Percentiles rank a stretch among this genome's conserved stretches.
phyloP scores from a whole-genome alignment of 805 yeast genomes.

The Saccharomyces kudriavzevii region DNA sequence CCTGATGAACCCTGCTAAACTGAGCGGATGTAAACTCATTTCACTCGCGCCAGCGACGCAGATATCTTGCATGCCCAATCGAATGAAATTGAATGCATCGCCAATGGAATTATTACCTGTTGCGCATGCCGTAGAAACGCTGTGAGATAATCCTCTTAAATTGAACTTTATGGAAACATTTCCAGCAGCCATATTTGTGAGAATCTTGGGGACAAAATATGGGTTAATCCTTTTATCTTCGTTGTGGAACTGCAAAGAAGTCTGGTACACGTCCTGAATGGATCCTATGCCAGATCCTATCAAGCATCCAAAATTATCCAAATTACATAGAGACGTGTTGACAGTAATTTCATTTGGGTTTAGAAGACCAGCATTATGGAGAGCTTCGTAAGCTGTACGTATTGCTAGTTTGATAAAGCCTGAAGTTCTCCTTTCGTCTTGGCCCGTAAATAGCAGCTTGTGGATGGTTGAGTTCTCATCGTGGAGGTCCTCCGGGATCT shows the following conservation, averaged over 20 bases:
- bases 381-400: conserved; percentile 69
- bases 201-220: conserved; percentile 70
- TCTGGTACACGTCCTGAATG: conserved; percentile 52
- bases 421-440: conserved; percentile 49
- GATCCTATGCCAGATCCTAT: conserved; percentile 93
- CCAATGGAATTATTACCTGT: conserved; percentile 93
- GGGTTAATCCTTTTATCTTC: conserved; percentile 53
- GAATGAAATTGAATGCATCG: conserved; percentile 78
- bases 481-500: conserved; percentile 46
- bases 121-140: conserved; percentile 93
- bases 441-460: conserved; percentile 34
- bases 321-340: conserved; percentile 21
- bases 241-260: conserved; percentile 32
- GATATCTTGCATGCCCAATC: conserved; percentile 71
- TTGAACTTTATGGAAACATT: conserved; percentile 73
- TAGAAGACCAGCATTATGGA: conserved; percentile 54
- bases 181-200: conserved; percentile 93
- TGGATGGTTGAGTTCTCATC: conserved; percentile 1
- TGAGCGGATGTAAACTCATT: conserved; percentile 74
- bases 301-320: conserved; percentile 51
- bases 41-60: conserved; percentile 96
- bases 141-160: conserved; percentile 76
- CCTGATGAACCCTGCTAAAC: conserved; percentile 85
- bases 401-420: conserved; percentile 71
- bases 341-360: conserved; percentile 33